Evolutionary conservation across 2,329 filamentous ascomycete species (phyloP).

Genomic region (Trichoderma hamatum): DNA sequence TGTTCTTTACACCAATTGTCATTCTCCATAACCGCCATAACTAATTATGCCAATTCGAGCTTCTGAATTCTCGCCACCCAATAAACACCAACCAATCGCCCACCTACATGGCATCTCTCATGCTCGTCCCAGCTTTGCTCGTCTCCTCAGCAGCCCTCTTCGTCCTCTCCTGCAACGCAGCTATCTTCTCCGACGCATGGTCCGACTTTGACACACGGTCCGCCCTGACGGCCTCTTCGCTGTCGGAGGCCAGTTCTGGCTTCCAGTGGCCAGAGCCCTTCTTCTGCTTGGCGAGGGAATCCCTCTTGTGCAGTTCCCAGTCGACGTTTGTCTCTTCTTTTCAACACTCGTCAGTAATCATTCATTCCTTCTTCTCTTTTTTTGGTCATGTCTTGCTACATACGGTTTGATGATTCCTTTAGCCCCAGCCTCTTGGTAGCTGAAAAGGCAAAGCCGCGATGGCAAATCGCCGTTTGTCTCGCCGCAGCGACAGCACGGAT

Average conservation of each 20-base stretch:
- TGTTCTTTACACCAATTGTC: neutral
- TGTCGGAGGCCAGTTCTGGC: conserved; percentile 74
- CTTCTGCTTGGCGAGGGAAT: conserved; percentile 67
- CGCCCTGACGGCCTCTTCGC: conserved; percentile 76
- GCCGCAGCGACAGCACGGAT: conserved; percentile 32
- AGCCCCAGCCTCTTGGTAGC: conserved; percentile 38
- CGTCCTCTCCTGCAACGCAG: conserved; percentile 61
- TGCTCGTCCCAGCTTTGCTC: conserved; percentile 53
- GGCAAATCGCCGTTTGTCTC: conserved; percentile 31
- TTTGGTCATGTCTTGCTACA: too few species aligned
- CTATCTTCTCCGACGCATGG: conserved; percentile 45
- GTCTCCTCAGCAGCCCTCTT: conserved; percentile 54
- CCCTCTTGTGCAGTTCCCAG: conserved; percentile 62
- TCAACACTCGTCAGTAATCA: neutral
- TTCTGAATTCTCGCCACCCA: too few species aligned
- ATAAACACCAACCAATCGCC: neutral
- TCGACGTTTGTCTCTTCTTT: conserved; percentile 43
- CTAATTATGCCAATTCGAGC: neutral
- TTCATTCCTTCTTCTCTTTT: too few species aligned
- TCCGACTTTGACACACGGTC: conserved; percentile 49
- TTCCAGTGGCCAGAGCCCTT: conserved; percentile 75
- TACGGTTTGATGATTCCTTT: conserved; percentile 45
- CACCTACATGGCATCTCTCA: conserved; percentile 36
- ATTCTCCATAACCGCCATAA: neutral
- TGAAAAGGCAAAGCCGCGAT: conserved; percentile 36